Percentiles rank a stretch among this genome's conserved stretches.
Conservation (phyloP, 768 basidiomycete species). For the Phylloporus arenicola region DNA sequence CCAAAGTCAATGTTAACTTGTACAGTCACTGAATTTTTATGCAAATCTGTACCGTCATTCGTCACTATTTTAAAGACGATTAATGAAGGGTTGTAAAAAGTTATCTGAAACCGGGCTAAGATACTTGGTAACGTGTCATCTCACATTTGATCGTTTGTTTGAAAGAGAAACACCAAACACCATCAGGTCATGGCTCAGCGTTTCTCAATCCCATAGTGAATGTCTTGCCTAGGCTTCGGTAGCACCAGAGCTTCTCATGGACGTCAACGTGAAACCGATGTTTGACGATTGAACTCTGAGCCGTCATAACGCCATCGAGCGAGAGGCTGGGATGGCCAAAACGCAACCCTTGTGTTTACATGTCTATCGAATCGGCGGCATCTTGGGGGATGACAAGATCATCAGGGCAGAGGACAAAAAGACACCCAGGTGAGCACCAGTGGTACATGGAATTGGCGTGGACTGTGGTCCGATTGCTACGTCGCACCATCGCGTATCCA, state of each 20-base stretch:
- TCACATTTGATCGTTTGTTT: too few relatives aligned
- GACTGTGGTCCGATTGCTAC: not conserved
- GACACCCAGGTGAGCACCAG: conserved; percentile 20
- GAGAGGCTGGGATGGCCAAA: conserved; percentile 1
- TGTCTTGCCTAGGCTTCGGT: not conserved
- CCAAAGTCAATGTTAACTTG: not conserved
- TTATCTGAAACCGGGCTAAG: not conserved
- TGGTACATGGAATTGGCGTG: not conserved
- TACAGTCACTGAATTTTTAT: not conserved
- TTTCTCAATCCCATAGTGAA: not conserved
- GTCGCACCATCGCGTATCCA: not conserved
- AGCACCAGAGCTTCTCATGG: not conserved
- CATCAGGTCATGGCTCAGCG: not conserved
- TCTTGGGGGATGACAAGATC: conserved; percentile 27
- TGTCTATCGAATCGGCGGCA: conserved; percentile 24
- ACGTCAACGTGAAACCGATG: not conserved
- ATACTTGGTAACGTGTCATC: not conserved
- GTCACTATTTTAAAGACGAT: too few relatives aligned
- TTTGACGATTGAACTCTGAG: not conserved
- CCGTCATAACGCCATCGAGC: not conserved
- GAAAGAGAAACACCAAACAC: not conserved
- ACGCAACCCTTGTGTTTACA: conserved; percentile 18
- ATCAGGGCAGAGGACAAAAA: conserved; percentile 23
- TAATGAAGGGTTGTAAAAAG: not conserved
- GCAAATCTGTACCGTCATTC: too few relatives aligned